These are phyloP conservation scores for Tetraselmis chui DNA, from an alignment of 139 green algal species.

Conservation along the genomic window DNA sequence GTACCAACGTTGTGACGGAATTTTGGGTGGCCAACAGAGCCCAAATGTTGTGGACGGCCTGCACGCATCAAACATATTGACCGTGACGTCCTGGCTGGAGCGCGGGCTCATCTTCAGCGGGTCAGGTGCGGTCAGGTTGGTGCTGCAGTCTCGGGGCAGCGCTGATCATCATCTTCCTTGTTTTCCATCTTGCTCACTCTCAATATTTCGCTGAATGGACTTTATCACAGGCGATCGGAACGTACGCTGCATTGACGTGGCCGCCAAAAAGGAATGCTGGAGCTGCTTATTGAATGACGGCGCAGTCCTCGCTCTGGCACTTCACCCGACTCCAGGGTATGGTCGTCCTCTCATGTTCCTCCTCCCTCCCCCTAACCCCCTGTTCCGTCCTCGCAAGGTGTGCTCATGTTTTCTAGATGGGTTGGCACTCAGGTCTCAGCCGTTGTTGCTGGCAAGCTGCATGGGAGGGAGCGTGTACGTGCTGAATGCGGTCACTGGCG, in stretches of 20 bases:
- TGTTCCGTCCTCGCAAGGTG: too few species aligned
- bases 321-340: neutral
- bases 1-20: too few species aligned
- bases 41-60: constrained; percentile 6
- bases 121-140: too few species aligned
- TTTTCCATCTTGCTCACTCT: too few species aligned
- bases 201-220: too few species aligned
- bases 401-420: too few species aligned
- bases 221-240: constrained; percentile 14
- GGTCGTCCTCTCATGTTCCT: neutral
- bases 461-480: constrained; percentile 49
- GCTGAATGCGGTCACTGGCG: constrained; percentile 14
- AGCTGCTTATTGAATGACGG: constrained; percentile 1
- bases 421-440: too few species aligned
- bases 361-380: neutral
- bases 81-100: constrained; percentile 13
- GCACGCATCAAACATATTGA: constrained; percentile 19
- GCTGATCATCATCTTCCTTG: too few species aligned
- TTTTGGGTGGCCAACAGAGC: neutral
- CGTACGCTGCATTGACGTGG: neutral
- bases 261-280: constrained; percentile 1
- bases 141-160: too few species aligned
- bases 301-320: neutral
- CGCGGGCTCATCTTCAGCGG: constrained; percentile 3
- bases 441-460: constrained; percentile 24